Conservation (phyloP, 1,139 yeast genomes). For the Suhomyces terraborum region DNA sequence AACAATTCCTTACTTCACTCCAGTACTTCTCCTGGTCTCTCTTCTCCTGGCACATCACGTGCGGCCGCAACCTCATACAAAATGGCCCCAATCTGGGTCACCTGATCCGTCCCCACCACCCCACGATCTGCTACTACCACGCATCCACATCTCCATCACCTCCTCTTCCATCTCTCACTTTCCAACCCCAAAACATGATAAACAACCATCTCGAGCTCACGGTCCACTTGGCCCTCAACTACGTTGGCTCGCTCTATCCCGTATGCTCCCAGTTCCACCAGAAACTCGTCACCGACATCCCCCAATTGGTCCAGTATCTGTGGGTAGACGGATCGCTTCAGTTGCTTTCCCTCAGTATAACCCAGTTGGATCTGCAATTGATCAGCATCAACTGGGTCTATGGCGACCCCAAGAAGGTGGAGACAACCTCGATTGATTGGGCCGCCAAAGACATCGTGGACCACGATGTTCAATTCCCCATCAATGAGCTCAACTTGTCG, state of each 20-base stretch:
- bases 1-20: too few relatives aligned
- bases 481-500: conserved; percentile 28
- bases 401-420: conserved; percentile 18
- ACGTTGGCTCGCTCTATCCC: conserved; percentile 24
- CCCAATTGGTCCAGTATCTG: conserved; percentile 21
- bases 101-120: too few relatives aligned
- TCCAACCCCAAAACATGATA: too few relatives aligned
- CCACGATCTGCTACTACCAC: too few relatives aligned
- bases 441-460: conserved; percentile 19
- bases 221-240: conserved; percentile 28
- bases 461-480: conserved; percentile 25
- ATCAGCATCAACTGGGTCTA: conserved; percentile 22
- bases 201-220: conserved; percentile 30
- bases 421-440: conserved; percentile 31
- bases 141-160: too few relatives aligned
- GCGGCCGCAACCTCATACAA: too few relatives aligned
- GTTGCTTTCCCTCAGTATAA: conserved; percentile 17
- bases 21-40: too few relatives aligned
- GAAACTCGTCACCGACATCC: conserved; percentile 11
- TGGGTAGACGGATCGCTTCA: conserved; percentile 10
- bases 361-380: conserved; percentile 16
- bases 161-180: too few relatives aligned
- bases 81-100: too few relatives aligned
- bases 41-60: too few relatives aligned
- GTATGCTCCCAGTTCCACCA: conserved; percentile 8